Percentiles rank a stretch among this genome's conserved stretches.
Evolutionary conservation across 371 early-diverging fungal genomes (phyloP).

Genomic region (Umbelopsis sp.): DNA sequence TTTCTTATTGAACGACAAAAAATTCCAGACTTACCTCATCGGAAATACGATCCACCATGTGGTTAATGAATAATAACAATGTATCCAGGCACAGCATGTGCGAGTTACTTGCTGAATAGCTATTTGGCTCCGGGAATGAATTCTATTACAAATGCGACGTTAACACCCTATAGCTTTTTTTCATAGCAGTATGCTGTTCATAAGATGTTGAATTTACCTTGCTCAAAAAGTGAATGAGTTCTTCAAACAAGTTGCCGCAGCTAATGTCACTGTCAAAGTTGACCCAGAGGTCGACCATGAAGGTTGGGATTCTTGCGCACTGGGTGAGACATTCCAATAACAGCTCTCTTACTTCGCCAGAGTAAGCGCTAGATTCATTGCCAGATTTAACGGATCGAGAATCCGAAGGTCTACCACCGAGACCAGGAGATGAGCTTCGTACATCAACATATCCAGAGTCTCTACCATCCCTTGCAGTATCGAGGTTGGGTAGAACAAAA

Average conservation of each 20-base stretch:
- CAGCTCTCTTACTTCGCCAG: constrained; percentile 82
- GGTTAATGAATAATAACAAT: constrained; percentile 74
- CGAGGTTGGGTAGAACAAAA: constrained; percentile 24
- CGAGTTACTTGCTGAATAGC: constrained; percentile 63
- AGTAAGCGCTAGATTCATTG: constrained; percentile 55
- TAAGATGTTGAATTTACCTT: constrained; percentile 34
- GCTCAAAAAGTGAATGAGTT: constrained; percentile 76
- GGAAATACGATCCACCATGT: constrained; percentile 74
- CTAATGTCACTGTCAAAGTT: constrained; percentile 90
- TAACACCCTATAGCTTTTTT: neutral
- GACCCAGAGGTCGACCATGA: constrained; percentile 89
- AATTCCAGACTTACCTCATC: constrained; percentile 28
- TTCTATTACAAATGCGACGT: constrained; percentile 42
- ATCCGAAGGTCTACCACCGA: constrained; percentile 8
- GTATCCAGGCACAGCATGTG: constrained; percentile 81
- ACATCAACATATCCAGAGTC: constrained; percentile 30
- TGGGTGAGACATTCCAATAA: constrained; percentile 82
- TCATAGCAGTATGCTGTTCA: neutral
- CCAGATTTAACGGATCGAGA: constrained; percentile 30
- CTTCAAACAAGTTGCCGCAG: constrained; percentile 86
- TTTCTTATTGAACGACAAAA: neutral
- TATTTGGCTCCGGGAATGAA: constrained; percentile 75
- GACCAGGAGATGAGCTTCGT: constrained; percentile 41
- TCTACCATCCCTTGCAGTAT: neutral
- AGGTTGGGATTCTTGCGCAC: constrained; percentile 69